Evolutionary conservation across 1,284 basidiomycete species (phyloP), one percentile per base, ranked within the genome.

Genomic region (Trichosporon sp.): DNA sequence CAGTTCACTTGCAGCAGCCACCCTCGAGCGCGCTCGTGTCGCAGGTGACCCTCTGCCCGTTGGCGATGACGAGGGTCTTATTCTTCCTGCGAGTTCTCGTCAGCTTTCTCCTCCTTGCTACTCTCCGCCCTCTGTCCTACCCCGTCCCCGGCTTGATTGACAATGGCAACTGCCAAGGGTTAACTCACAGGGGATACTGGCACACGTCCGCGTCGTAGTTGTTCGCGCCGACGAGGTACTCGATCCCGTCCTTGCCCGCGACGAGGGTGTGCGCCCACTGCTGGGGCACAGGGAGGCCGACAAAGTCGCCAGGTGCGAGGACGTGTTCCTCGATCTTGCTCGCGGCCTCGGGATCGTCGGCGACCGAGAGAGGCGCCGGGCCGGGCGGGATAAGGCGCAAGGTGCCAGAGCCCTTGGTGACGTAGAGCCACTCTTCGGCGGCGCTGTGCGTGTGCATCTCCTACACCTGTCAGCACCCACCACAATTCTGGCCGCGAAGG

Each of bases 351-450:
- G 38, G 34, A 12, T 42, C 38, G 42, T 29, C 21, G n/a, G 6
- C 15, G 11, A 47, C 31, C 13, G 32, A 42, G 18, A 51, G 32
- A 18, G 58, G 35, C 42, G 42, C 11, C 38, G 42, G 2, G 32
- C 15, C 8, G 31, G n/a, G 38, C 7, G 29, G 18, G n/a, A 44
- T 29, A 9, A 77, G 68, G 3, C 35, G 64, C 13, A 75, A 68
- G 2, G n/a, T 53, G 27, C 65, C 74, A 11, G 64, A 32, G 35
- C 75, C 75, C 4, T 56, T 42, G 29, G 74, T 66, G 6, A 77
- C 68, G 71, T 77, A 77, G n/a, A 77, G 29, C 76, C 76, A 77
- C 65, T 77, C 76, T 0, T 70, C 62, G n/a, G 71, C 68, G 63
- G 60, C 21, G n/a, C 71, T 51, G 69, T 77, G 76, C 64, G 75